Percentiles rank a stretch among this genome's conserved stretches.
Conservation (phyloP, 202 grass and related monocot genomes). For the Sporobolus alterniflorus region DNA sequence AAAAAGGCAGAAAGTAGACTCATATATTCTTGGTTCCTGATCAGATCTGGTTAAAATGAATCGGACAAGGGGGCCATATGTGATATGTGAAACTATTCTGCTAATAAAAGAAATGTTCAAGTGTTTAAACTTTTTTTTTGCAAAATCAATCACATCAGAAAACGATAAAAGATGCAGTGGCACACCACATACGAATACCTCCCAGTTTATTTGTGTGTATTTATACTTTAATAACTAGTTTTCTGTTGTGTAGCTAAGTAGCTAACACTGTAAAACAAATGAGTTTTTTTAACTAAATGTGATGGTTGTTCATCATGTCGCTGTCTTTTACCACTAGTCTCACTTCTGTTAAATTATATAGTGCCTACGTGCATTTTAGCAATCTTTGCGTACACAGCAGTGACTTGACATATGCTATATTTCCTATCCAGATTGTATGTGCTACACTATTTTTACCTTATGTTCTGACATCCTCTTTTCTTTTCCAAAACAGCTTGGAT, state of each 20-base stretch:
- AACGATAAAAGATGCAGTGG: neutral
- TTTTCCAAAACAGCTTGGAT: slow-evolving; percentile 73
- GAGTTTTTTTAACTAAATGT: neutral
- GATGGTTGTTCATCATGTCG: neutral
- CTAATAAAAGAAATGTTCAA: neutral
- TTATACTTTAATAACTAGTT: neutral
- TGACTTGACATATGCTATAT: neutral
- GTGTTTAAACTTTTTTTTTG: neutral
- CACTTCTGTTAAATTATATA: neutral
- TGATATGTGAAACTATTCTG: neutral
- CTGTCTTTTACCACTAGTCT: neutral
- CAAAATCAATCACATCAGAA: neutral
- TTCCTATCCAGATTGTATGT: neutral
- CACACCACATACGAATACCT: neutral
- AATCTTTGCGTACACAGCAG: neutral
- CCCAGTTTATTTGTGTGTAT: neutral
- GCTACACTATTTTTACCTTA: neutral
- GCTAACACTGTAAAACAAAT: too few relatives aligned
- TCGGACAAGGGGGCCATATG: too few relatives aligned
- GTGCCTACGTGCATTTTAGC: neutral
- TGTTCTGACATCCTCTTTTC: slow-evolving; percentile 8
- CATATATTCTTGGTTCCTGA: too few relatives aligned
- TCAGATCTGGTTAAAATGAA: too few relatives aligned
- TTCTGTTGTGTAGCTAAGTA: neutral
- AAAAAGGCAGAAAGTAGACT: too few relatives aligned